A percentile compares a stretch with the other conserved stretches of the same genome.
Conservation (phyloP, 163 green algal species). For the Volvox carteri region DNA sequence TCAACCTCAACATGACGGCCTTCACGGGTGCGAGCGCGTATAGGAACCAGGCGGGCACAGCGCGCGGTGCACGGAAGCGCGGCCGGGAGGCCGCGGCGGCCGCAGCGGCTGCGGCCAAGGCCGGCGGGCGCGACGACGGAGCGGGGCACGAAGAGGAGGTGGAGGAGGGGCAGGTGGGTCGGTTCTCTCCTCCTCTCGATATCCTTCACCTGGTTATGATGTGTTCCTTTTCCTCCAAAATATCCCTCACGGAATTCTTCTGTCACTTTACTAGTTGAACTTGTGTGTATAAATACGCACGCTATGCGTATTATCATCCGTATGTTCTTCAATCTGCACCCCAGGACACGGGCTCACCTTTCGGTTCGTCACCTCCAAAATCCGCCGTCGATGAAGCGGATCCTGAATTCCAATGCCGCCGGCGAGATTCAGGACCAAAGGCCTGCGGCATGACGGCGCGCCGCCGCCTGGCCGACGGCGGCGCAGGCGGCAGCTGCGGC, state of each 20-base stretch:
- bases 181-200: not conserved
- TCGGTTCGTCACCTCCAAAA: too few species aligned
- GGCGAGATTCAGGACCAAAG: too few species aligned
- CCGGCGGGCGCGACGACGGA: not conserved
- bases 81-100: slow-evolving; percentile 10
- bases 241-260: not conserved
- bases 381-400: too few species aligned
- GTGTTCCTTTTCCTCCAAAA: not conserved
- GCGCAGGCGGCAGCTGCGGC: too few species aligned
- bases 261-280: not conserved
- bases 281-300: not conserved
- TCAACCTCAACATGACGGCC: slow-evolving; percentile 46
- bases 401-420: too few species aligned
- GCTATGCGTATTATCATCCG: not conserved
- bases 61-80: slow-evolving; percentile 31
- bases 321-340: not conserved
- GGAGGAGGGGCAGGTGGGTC: not conserved
- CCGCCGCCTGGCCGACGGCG: too few species aligned
- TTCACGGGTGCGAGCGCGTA: slow-evolving; percentile 49
- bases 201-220: not conserved
- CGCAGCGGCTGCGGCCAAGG: not conserved
- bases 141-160: not conserved
- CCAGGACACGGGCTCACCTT: too few species aligned
- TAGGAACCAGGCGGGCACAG: slow-evolving; percentile 3
- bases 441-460: too few species aligned